A percentile compares a stretch with the other conserved stretches of the same genome.
Evolutionary conservation across 169 alveolate genomes (phyloP).

Genomic region (Cytauxzoon felis): DNA sequence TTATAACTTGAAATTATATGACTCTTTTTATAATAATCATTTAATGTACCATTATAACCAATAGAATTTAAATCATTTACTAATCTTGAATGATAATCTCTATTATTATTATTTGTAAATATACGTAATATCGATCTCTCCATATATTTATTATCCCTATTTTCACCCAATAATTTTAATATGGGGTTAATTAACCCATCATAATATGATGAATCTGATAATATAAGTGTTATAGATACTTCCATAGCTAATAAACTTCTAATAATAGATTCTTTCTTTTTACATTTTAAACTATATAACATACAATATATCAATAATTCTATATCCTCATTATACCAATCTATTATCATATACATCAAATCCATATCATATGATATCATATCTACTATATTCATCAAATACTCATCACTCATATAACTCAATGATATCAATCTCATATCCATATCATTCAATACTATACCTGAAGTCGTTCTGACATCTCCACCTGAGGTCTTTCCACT

Average conservation of each 20-base stretch:
- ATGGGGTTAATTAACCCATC: neutral
- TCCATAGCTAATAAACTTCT: conserved; percentile 43
- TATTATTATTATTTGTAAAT: conserved; percentile 21
- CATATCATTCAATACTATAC: no score
- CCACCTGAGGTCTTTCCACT: no score
- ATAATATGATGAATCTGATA: conserved; percentile 24
- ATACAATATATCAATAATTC: conserved; percentile 1
- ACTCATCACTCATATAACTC: no score
- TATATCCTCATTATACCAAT: conserved; percentile 8
- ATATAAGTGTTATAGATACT: conserved; percentile 22
- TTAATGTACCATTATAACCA: conserved; percentile 23
- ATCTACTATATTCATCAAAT: no score
- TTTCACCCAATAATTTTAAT: neutral
- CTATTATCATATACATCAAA: conserved; percentile 2
- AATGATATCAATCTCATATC: no score
- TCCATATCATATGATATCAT: neutral
- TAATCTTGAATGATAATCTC: conserved; percentile 1
- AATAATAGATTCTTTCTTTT: neutral
- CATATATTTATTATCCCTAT: no score
- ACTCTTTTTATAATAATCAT: conserved; percentile 21
- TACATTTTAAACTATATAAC: conserved; percentile 3
- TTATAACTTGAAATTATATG: conserved; percentile 10
- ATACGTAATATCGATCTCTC: conserved; percentile 33
- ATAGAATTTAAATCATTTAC: conserved; percentile 11
- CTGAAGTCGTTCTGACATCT: no score